Percentiles rank a stretch among this genome's conserved stretches.
These are phyloP conservation scores for Fraxinus anomala DNA, from an alignment of 257 asterid genomes.

Conservation along the genomic window DNA sequence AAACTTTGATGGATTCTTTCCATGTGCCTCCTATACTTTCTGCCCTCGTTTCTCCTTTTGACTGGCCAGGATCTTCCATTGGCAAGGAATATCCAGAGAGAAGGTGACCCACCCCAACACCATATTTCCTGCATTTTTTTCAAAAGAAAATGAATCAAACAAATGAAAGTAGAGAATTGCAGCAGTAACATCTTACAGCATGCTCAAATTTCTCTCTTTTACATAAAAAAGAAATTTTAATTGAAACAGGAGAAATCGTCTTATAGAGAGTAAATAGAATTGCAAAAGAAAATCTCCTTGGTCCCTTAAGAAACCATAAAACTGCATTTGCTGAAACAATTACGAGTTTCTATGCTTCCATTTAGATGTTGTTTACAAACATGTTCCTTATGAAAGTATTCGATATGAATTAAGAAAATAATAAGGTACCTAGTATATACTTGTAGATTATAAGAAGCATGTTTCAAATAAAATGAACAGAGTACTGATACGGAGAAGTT, in stretches of 20 bases:
- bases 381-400: not conserved
- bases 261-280: not conserved
- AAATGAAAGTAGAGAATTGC: not conserved
- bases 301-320: not conserved
- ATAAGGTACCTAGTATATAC: not conserved
- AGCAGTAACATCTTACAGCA: not conserved
- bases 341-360: not conserved
- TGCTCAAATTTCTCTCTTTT: not conserved
- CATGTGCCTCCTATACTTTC: conserved; percentile 82
- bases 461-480: not conserved
- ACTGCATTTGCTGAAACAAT: not conserved
- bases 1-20: conserved; percentile 80
- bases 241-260: not conserved
- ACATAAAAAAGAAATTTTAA: not conserved
- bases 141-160: conserved; percentile 1
- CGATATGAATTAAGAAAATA: not conserved
- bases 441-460: not conserved
- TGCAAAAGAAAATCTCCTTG: not conserved
- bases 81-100: conserved; percentile 92
- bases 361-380: not conserved
- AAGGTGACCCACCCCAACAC: conserved; percentile 88
- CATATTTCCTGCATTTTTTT: conserved; percentile 57
- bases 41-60: conserved; percentile 44
- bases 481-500: not conserved
- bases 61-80: conserved; percentile 88